Base-by-base conservation (phyloP, 2,329 filamentous ascomycete genomes). In the Colletotrichum incanum region DNA sequence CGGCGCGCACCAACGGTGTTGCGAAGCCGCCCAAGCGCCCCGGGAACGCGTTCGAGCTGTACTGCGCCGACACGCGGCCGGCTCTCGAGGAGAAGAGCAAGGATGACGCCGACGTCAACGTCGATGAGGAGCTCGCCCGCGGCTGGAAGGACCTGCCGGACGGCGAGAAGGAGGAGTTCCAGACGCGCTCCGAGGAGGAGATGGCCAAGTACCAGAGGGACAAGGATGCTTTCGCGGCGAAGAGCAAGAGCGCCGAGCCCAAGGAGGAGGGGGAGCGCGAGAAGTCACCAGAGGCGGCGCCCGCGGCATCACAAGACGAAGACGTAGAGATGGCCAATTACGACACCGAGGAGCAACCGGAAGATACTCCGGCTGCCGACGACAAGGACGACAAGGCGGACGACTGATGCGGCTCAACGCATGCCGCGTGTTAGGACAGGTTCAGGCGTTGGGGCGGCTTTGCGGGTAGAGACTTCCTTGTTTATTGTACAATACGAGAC, bases 111-210 rank as follows among this genome's bases (percentile, higher is more conserved):
- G 76, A 78, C 61, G 67, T 82, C 67, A 83, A 84, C 67, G 78
- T 88, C 16, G 87, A 90, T n/a, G 86, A 88, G 63, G 88, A 89
- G 80, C 83, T 91, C 11, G 81, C 83, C n/a, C 84, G 84, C 16
- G 82, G 82, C 52, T 91, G 89, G 89, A 86, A 88, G 71, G 85
- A 87, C 26, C 82, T 91, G 18, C 79, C 86, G 5, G 83, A 86
- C 55, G 80, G 79, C 28, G 83, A 87, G 61, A 87, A 85, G 77
- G 86, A 88, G 34, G 84, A 85, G 63, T 90, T 85, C 66, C 82
- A 87, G 73, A 75, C 80, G 5, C 83, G 82, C 28, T 84, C 83
- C 62, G 82, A 85, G 65, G 76, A 82, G 61, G 82, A 82, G 65
- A 75, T 83, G 50, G 79, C 71, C 50, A 79, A 83, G 74, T 84